Percentiles rank a stretch among this genome's conserved stretches.
phyloP scores from a whole-genome alignment of 352 stramenopile genomes.

The Thalassiosira mediterranea region DNA sequence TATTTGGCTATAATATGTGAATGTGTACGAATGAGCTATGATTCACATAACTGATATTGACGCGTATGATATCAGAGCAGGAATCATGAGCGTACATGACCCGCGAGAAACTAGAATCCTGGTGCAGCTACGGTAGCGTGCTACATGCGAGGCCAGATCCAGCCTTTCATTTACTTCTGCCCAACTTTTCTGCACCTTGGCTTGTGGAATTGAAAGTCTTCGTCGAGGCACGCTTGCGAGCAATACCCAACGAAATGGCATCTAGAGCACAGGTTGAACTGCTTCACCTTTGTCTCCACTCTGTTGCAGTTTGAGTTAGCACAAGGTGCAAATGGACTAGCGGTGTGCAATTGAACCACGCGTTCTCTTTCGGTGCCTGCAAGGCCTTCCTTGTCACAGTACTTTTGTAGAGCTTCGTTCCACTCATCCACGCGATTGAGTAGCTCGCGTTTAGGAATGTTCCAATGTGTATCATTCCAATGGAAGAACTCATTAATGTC shows the following conservation, averaged over 20 bases:
- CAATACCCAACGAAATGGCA: background rate
- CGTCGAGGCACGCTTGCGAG: too few species aligned
- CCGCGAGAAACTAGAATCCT: too few species aligned
- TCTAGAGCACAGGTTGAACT: background rate
- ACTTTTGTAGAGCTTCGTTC: conserved; percentile 3
- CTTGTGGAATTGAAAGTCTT: too few species aligned
- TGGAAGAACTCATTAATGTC: background rate
- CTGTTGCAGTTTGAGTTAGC: background rate
- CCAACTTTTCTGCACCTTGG: too few species aligned
- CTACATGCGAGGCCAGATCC: too few species aligned
- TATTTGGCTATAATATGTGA: too few species aligned
- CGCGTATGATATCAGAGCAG: too few species aligned
- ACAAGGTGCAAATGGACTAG: background rate
- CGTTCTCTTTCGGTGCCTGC: background rate
- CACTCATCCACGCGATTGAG: background rate
- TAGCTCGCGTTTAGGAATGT: background rate
- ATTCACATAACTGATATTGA: too few species aligned
- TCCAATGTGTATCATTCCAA: background rate
- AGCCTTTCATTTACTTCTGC: too few species aligned
- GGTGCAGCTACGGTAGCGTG: too few species aligned
- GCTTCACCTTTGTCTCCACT: conserved; percentile 4
- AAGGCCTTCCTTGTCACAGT: background rate
- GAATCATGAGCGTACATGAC: too few species aligned
- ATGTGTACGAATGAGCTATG: too few species aligned
- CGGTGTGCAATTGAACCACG: background rate